A percentile compares a stretch with the other conserved stretches of the same genome.
phyloP scores from a whole-genome alignment of 768 basidiomycete species.

The Trametes elegans region DNA sequence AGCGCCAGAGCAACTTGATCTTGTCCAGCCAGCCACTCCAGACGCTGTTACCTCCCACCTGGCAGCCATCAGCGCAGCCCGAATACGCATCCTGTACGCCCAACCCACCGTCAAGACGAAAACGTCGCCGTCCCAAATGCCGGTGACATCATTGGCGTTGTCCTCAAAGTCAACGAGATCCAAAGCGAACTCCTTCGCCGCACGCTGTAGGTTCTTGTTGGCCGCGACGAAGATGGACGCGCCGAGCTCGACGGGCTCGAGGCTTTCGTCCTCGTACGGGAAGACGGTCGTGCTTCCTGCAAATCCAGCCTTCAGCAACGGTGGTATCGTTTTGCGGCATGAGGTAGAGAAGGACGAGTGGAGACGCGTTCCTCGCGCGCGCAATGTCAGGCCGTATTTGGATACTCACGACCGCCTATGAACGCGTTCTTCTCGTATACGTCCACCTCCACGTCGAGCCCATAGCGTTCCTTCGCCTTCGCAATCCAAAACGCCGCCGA shows the following conservation, averaged over 20 bases:
- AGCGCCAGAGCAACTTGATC: conserved; percentile 73
- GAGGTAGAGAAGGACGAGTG: not conserved
- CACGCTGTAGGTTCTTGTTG: conserved; percentile 73
- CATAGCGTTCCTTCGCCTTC: conserved; percentile 70
- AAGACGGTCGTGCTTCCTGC: conserved; percentile 77
- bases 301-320: not conserved
- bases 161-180: conserved; percentile 46
- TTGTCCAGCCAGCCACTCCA: conserved; percentile 63
- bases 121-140: conserved; percentile 82
- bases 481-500: conserved; percentile 85
- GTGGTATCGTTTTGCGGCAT: no score
- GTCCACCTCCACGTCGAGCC: conserved; percentile 72
- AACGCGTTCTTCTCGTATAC: conserved; percentile 77
- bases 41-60: conserved; percentile 34
- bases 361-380: not conserved
- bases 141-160: conserved; percentile 49
- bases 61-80: conserved; percentile 15
- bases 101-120: conserved; percentile 62
- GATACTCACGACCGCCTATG: conserved; percentile 79
- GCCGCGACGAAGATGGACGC: conserved; percentile 82
- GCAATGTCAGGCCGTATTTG: not conserved
- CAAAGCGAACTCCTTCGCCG: conserved; percentile 78
- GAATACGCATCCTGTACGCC: not conserved
- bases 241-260: conserved; percentile 76
- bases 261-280: conserved; percentile 59